These are phyloP conservation scores for Acrasis kona DNA, from an alignment of 78 protist species.

Conservation along the genomic window DNA sequence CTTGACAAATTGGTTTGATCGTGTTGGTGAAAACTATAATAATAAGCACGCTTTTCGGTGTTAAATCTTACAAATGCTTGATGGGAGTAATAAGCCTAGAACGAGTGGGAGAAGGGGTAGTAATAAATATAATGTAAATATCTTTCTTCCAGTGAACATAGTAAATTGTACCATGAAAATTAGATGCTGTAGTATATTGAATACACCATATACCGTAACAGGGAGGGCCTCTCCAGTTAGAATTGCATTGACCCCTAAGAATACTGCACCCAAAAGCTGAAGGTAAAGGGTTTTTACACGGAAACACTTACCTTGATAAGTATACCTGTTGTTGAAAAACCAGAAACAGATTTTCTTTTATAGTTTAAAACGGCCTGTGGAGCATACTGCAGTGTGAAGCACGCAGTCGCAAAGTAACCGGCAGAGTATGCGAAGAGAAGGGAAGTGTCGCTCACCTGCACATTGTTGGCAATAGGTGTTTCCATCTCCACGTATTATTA, in stretches of 20 bases:
- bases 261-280: conserved; percentile 15
- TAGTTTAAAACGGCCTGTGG: conserved; percentile 11
- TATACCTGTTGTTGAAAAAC: conserved; percentile 3
- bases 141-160: neutral
- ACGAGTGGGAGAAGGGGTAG: neutral
- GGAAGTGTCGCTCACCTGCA: no score
- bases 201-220: conserved; percentile 9
- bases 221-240: neutral
- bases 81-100: neutral
- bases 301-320: conserved; percentile 8
- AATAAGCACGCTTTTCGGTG: neutral
- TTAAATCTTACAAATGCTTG: neutral
- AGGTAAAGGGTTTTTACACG: no score
- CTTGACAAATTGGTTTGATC: conserved; percentile 9
- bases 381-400: conserved; percentile 10
- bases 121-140: neutral
- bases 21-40: conserved; percentile 7
- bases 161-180: conserved; percentile 16
- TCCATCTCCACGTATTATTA: no score
- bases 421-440: neutral
- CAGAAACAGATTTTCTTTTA: conserved; percentile 7
- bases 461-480: no score
- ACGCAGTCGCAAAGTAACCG: conserved; percentile 14
- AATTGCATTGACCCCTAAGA: conserved; percentile 6
- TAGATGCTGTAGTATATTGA: conserved; percentile 15